Base-by-base conservation (phyloP, 2,329 filamentous ascomycete genomes). In the Cercospora citrullina region DNA sequence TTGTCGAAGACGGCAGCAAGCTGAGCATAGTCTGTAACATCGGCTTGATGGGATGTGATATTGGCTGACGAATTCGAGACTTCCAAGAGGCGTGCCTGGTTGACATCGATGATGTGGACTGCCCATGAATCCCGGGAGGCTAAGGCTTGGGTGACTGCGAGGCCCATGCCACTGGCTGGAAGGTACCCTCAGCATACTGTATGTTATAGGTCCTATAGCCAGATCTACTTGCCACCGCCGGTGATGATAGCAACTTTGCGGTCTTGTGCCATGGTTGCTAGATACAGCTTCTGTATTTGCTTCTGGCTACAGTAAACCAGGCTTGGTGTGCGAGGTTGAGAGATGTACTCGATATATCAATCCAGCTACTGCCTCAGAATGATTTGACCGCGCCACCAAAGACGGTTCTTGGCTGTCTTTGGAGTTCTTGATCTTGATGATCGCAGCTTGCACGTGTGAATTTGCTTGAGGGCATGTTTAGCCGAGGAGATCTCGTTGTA, bases 81-180 rank as follows among this genome's bases (percentile, higher is more conserved):
- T 64, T 78, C 68, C 60, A 63, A 55, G 51, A 80, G 80, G 3
- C 76, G 75, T 21, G 71, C 69, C 9, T 72, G 72, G 68, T 80
- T 81, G 4, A 81, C 72, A 65, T 83, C 81, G 42, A 82, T 64
- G 14, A 83, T 71, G 64, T 83, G 78, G 33, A 83, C 69, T 57
- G 76, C 71, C 80, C 81, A 83, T 45, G 76, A 71, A 23, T 75
- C 75, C n/a, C 75, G 76, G 14, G 73, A 65, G 8, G 75, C 73
- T 16, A 83, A 76, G 23, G 77, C 75, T 71, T 76, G 64, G 8
- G 80, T 79, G 28, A 81, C 79, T 5, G 79, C 77, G 6, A 82
- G 74, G 60, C 81, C 81, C 70, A 83, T 82, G 10, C 81, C 81
- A 60, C 77, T 78, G 59, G 79, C 80, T 81, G 62, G 14, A 28